A percentile compares a stretch with the other conserved stretches of the same genome.
Conservation (phyloP, 2,329 filamentous ascomycete genomes). For the Dactylellina drechsleri region DNA sequence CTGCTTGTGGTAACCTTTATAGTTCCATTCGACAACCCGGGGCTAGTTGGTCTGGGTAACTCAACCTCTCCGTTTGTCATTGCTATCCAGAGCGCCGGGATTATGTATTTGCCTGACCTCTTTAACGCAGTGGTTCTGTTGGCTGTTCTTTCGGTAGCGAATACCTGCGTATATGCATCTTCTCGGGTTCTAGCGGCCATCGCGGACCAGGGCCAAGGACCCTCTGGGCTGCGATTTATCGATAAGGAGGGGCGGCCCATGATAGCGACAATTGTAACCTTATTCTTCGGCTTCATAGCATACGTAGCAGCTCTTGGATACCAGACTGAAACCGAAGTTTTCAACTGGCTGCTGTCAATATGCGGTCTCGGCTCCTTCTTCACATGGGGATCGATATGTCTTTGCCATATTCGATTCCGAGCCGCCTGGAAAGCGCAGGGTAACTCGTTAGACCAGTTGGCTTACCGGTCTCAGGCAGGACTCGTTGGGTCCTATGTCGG, state of each 20-base stretch:
- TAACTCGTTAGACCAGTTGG: constrained; percentile 65
- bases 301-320: constrained; percentile 49
- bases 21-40: constrained; percentile 62
- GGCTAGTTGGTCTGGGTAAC: constrained; percentile 61
- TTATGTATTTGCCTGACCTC: constrained; percentile 70
- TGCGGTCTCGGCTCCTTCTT: constrained; percentile 79
- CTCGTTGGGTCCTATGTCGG: constrained; percentile 45
- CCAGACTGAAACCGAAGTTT: constrained; percentile 62
- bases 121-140: constrained; percentile 75
- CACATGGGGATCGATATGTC: constrained; percentile 76
- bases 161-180: constrained; percentile 65
- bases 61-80: constrained; percentile 72
- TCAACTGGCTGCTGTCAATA: constrained; percentile 75
- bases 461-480: constrained; percentile 47
- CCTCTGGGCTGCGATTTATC: constrained; percentile 70
- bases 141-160: constrained; percentile 70
- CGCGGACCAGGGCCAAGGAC: constrained; percentile 67
- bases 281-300: constrained; percentile 47
- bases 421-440: constrained; percentile 71
- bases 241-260: constrained; percentile 70
- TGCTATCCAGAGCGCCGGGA: constrained; percentile 70
- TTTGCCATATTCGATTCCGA: constrained; percentile 74
- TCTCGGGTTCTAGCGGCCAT: constrained; percentile 67
- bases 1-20: constrained; percentile 64
- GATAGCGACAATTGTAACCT: constrained; percentile 43